Conservation (phyloP, 805 yeast genomes). For the Lipomyces lipofer region DNA sequence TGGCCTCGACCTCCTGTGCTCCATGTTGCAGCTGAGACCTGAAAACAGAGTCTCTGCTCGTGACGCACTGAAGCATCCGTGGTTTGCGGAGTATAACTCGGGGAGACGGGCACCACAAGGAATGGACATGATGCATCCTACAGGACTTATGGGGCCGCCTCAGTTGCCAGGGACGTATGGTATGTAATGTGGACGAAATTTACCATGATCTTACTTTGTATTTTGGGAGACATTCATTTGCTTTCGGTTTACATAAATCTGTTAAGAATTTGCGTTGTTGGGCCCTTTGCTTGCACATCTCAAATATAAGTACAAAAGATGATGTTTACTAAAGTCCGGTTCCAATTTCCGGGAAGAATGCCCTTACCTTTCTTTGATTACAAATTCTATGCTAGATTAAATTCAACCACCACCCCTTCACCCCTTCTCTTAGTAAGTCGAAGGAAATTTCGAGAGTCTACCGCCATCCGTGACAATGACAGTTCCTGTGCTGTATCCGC, state of each 20-base stretch:
- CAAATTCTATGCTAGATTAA: too few relatives aligned
- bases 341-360: too few relatives aligned
- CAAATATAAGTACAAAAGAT: too few relatives aligned
- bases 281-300: too few relatives aligned
- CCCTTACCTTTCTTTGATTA: too few relatives aligned
- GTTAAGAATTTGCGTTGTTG: too few relatives aligned
- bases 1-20: slow-evolving; percentile 66
- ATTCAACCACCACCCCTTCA: too few relatives aligned
- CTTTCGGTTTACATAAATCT: too few relatives aligned
- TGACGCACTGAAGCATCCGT: slow-evolving; percentile 61
- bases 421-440: slow-evolving; percentile 18
- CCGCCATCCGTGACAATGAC: slow-evolving; percentile 72
- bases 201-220: too few relatives aligned
- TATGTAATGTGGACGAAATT: too few relatives aligned
- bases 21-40: slow-evolving; percentile 55
- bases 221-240: too few relatives aligned
- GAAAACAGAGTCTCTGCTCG: slow-evolving; percentile 54
- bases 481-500: slow-evolving; percentile 66
- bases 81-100: slow-evolving; percentile 72
- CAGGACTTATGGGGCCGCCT: slow-evolving; percentile 27
- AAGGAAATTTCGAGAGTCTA: slow-evolving; percentile 39
- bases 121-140: slow-evolving; percentile 5
- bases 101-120: slow-evolving; percentile 3
- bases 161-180: slow-evolving; percentile 25
- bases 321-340: too few relatives aligned